Percentiles rank a stretch among this genome's conserved stretches.
phyloP scores from a whole-genome alignment of 495 filamentous ascomycete genomes.

The Penicillium angulare region DNA sequence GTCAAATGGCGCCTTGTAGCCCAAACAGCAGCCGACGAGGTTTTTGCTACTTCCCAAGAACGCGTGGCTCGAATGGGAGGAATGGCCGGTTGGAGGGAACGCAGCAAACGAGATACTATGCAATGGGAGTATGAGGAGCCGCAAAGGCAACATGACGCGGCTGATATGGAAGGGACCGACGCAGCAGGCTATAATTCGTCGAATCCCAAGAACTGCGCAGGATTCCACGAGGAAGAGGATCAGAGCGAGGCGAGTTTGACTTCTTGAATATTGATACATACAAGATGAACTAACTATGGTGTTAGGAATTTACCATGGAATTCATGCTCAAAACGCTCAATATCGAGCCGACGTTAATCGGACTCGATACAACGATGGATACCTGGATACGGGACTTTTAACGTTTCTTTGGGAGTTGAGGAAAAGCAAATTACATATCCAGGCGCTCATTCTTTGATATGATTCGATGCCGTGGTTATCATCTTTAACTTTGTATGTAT shows the following conservation, averaged over 20 bases:
- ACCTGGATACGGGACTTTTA: conserved; percentile 46
- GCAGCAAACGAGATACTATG: conserved; percentile 36
- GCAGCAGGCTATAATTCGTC: not conserved
- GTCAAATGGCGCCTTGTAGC: conserved; percentile 47
- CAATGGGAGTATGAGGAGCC: conserved; percentile 32
- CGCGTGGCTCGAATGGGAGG: conserved; percentile 55
- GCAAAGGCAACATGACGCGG: conserved; percentile 19
- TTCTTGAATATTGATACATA: not conserved
- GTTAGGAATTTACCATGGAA: conserved; percentile 65
- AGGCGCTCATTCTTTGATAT: not conserved
- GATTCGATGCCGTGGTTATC: conserved; percentile 2
- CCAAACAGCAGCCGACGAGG: conserved; percentile 52
- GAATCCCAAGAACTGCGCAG: not conserved
- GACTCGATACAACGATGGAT: conserved; percentile 55
- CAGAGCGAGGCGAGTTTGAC: conserved; percentile 44
- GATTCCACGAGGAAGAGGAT: conserved; percentile 26
- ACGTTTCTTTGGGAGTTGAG: not conserved
- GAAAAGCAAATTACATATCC: not conserved
- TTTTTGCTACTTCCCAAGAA: conserved; percentile 42
- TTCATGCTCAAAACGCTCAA: conserved; percentile 69
- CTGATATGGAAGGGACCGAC: conserved; percentile 7
- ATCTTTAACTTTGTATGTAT: not conserved
- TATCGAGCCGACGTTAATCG: conserved; percentile 62
- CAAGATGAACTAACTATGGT: not conserved
- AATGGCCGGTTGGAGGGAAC: conserved; percentile 51